Evolutionary conservation across 768 basidiomycete genomes (phyloP).

Genomic region (Lactarius tabidus): DNA sequence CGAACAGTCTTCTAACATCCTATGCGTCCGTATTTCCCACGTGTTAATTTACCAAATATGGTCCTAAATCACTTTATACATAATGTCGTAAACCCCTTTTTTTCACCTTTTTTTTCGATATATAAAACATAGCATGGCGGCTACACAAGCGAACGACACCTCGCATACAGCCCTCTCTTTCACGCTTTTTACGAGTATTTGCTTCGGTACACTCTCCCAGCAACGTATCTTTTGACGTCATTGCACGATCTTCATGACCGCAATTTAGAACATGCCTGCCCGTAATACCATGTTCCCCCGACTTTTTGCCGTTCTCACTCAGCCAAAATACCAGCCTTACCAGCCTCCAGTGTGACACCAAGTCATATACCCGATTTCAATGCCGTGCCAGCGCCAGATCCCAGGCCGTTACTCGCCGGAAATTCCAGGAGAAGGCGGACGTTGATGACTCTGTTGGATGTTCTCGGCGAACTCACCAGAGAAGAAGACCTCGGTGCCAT

Average conservation of each 20-base stretch:
- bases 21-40: neutral
- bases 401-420: neutral
- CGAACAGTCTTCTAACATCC: neutral
- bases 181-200: neutral
- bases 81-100: neutral
- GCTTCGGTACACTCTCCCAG: neutral
- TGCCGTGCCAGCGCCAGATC: neutral
- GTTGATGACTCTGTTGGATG: conserved; percentile 44
- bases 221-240: neutral
- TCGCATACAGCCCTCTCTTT: neutral
- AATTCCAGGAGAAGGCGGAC: conserved; percentile 40
- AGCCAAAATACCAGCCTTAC: conserved; percentile 1
- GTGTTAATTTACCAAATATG: too few relatives aligned
- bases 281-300: conserved; percentile 9
- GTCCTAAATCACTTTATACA: neutral
- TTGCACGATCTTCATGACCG: neutral
- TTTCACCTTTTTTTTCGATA: too few relatives aligned
- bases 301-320: neutral
- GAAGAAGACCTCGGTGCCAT: conserved; percentile 35
- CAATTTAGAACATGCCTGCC: conserved; percentile 6
- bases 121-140: neutral
- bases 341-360: conserved; percentile 1
- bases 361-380: conserved; percentile 13
- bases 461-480: conserved; percentile 41
- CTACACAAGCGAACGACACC: too few relatives aligned